These are phyloP conservation scores for Hypomyces rosellus DNA, from an alignment of 2,329 filamentous ascomycete species.

Conservation along the genomic window DNA sequence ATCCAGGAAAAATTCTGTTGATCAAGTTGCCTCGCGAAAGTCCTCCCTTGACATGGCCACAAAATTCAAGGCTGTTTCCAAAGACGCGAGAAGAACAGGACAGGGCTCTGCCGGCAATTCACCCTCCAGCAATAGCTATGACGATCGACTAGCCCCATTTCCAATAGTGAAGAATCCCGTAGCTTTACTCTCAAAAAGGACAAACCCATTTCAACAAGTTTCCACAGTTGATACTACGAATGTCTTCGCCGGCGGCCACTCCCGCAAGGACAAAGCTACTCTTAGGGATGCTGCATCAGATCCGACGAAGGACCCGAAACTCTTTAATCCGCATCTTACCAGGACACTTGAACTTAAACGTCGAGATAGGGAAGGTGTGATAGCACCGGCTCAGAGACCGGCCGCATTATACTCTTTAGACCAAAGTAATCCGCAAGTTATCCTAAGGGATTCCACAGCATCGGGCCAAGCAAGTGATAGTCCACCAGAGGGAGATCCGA, in stretches of 20 bases:
- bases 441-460: not conserved
- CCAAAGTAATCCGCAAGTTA: conserved; percentile 1
- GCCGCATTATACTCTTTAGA: conserved; percentile 24
- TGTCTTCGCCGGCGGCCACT: conserved; percentile 40
- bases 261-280: conserved; percentile 27
- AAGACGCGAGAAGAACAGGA: not conserved
- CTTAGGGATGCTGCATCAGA: conserved; percentile 37
- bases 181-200: not conserved
- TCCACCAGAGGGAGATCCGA: not conserved
- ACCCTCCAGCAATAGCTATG: not conserved
- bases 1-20: no score
- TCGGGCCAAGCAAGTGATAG: not conserved
- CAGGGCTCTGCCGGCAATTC: not conserved
- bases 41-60: no score
- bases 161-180: no score
- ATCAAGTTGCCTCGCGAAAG: no score
- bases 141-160: no score
- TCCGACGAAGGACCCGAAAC: conserved; percentile 32
- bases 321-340: conserved; percentile 30
- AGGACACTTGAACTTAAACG: conserved; percentile 37
- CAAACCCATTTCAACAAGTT: not conserved
- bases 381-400: conserved; percentile 30
- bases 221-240: conserved; percentile 24
- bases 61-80: not conserved
- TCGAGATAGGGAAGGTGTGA: conserved; percentile 37